Base-by-base conservation (phyloP, 768 basidiomycete genomes). In the Tulasnella calospora region DNA sequence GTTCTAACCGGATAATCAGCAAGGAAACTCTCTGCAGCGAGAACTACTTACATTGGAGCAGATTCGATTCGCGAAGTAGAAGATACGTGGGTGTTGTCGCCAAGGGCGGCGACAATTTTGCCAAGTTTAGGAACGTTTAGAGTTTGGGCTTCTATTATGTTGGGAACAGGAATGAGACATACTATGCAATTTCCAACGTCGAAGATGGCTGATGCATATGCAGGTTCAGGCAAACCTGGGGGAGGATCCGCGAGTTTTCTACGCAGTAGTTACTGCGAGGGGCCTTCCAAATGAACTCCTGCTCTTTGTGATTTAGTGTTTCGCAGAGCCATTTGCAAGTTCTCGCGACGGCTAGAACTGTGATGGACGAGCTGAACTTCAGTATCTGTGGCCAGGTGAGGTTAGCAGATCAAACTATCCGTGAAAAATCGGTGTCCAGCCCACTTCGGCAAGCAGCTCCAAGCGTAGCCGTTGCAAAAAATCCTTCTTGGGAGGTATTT, bases 201-300 rank as follows among this genome's bases (percentile, higher is more conserved):
- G 36, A 78, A 79, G 17, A 78, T 30, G 23, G 46, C 33, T 21
- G 78, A 15, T 21, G 79, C 79, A n/a, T 79, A 78, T 71, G 77
- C 76, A 10, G 78, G 61, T 55, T 79, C 76, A n/a, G 77, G n/a
- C 3, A 78, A 0, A 19, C 79, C 44, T 10, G 79, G 38, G 17
- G 61, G 51, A 30, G 79, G 79, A 47, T 79, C 79, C 0, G 79
- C 78, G 8, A 79, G 17, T 2, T 8, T 4, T 27, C 35, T 6
- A 38, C 38, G 5, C 2, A 13, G 30, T n/a, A 47, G 36, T 23
- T n/a, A 1, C 12, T 6, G 38, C 79, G 55, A 3, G 79, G 57
- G 6, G 21, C 21, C 17, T 61, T 46, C 79, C 79, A 79, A 8
- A 79, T 67, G 17, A 71, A 71, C 8, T 57, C 70, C n/a, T 51